phyloP scores from a whole-genome alignment of 441 rosid species.

The Croton setiger region DNA sequence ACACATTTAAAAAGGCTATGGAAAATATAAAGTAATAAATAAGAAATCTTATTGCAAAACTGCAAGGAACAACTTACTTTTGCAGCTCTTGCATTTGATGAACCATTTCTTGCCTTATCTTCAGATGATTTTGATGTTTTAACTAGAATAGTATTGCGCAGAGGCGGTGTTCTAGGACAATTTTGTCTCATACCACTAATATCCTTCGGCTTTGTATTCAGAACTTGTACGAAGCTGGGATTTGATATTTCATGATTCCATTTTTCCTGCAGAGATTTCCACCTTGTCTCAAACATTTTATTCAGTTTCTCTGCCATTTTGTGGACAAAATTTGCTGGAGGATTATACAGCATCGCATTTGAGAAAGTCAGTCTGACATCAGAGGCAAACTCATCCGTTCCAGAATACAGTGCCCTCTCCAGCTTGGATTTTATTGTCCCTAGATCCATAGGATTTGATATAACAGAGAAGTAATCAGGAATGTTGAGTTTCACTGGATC shows the following conservation, averaged over 20 bases:
- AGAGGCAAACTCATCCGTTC: constrained; percentile 39
- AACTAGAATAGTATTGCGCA: constrained; percentile 21
- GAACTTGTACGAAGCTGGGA: constrained; percentile 21
- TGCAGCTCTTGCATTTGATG: constrained; percentile 23
- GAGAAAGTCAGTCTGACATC: constrained; percentile 53
- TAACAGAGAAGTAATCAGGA: constrained; percentile 46
- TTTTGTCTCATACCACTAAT: constrained; percentile 27
- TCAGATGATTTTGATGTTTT: constrained; percentile 32
- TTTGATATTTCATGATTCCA: constrained; percentile 25
- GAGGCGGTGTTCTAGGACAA: constrained; percentile 33
- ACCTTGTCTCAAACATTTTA: constrained; percentile 50
- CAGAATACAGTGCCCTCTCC: constrained; percentile 26
- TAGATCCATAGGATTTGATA: constrained; percentile 56
- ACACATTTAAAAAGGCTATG: neutral
- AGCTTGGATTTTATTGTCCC: constrained; percentile 55
- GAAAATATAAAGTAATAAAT: neutral
- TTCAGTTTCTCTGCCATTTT: constrained; percentile 40
- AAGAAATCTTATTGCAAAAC: neutral
- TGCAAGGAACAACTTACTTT: constrained; percentile 32
- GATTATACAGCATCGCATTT: constrained; percentile 54
- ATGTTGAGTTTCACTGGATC: constrained; percentile 41
- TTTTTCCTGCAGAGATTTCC: constrained; percentile 60
- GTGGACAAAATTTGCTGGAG: constrained; percentile 39
- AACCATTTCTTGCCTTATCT: constrained; percentile 25
- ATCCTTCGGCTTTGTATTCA: constrained; percentile 30